phyloP scores from a whole-genome alignment of 805 yeast species.

The Schizosaccharomyces cryophilus region DNA sequence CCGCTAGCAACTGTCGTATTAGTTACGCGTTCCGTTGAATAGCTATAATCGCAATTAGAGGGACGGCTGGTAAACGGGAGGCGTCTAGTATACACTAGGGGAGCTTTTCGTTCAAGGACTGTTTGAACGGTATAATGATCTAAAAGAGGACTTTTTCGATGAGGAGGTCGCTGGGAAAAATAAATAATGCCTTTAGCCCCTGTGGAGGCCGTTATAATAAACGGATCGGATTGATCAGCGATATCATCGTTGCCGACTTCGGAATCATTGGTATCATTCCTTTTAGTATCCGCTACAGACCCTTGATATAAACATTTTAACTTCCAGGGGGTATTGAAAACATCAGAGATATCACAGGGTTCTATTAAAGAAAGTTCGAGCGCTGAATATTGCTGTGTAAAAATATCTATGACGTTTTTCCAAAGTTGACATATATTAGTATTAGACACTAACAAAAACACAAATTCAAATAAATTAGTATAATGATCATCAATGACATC shows the following conservation, averaged over 20 bases:
- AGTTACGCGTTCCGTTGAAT: too few species aligned
- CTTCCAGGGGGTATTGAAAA: conserved; percentile 15
- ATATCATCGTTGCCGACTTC: not conserved
- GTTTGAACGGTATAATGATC: not conserved
- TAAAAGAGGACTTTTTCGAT: not conserved
- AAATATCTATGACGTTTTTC: conserved; percentile 9
- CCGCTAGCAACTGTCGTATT: too few species aligned
- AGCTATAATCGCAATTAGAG: too few species aligned
- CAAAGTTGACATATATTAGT: conserved; percentile 12
- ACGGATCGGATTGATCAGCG: not conserved
- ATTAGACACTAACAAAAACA: conserved; percentile 3
- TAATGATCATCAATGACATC: too few species aligned
- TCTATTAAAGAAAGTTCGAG: conserved; percentile 11
- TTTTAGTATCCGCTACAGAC: not conserved
- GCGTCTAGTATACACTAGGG: not conserved
- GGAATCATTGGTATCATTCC: not conserved
- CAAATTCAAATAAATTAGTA: not conserved
- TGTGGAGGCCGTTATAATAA: conserved; percentile 7
- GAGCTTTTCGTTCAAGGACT: not conserved
- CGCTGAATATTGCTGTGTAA: conserved; percentile 12
- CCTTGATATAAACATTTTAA: conserved; percentile 8
- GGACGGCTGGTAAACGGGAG: too few species aligned
- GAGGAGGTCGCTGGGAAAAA: not conserved
- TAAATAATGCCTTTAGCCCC: not conserved
- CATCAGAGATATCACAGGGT: conserved; percentile 14